Base-by-base conservation (phyloP, 306 rosid species). In the Prinsepia uniflora region DNA sequence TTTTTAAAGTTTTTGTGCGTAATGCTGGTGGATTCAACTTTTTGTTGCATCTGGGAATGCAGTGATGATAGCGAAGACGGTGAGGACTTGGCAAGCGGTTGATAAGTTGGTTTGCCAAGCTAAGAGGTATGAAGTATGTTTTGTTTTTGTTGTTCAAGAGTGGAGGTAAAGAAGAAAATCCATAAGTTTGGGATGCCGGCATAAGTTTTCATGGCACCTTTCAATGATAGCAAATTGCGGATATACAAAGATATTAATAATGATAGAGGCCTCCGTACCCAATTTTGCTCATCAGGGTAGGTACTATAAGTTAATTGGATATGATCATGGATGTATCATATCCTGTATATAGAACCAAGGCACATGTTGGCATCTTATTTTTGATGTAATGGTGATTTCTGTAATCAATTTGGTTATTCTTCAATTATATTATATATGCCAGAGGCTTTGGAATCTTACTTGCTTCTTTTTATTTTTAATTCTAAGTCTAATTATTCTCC, bases 1-100 rank as follows among this genome's bases (percentile, higher is more conserved):
- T 54, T 71, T 8, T 18, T 8, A 53, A 53, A 22, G 14, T 10
- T 44, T 47, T 39, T 40, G 8, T 18, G 0, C 36, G 36, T 30
- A 8, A 14, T 3, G 22, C 68, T 13, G 14, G n/a, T 52, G 34
- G 5, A 30, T 24, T 54, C 41, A 50, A 49, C 10, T 42, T 48
- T 58, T 47, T 59, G 54, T 13, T 66, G 24, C 39, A 1, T 63
- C n/a, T 67, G 6, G 15, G 39, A 63, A 55, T 84, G 82, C 85
- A 91, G 99, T 73, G 99, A 94, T 62, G 96, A 86, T 56, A 93
- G 97, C 48, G 97, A 73, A 34, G 95, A 85, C 67, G 80, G 96
- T 20, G 97, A 87, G 39, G 96, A 84, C 68, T 48, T 36, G 54
- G 80, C 80, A 70, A 78, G 80, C 74, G 79, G 86, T 75, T 94